phyloP scores from a whole-genome alignment of 768 basidiomycete genomes.

The Suillus decipiens region DNA sequence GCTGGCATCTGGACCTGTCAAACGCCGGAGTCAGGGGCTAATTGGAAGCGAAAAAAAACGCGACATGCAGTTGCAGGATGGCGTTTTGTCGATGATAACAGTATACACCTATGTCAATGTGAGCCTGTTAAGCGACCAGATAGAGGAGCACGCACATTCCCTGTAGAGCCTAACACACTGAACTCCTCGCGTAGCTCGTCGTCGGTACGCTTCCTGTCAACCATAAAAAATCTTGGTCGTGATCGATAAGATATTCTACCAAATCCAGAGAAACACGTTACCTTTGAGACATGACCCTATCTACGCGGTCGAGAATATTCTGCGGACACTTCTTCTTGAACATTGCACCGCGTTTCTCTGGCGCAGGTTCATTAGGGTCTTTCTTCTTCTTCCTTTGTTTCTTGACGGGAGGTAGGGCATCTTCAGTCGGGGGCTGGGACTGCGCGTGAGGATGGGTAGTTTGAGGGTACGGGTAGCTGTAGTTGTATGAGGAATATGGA shows the following conservation, averaged over 20 bases:
- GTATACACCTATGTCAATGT: conserved; percentile 58
- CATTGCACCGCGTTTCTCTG: conserved; percentile 51
- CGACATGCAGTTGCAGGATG: conserved; percentile 64
- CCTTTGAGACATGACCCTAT: conserved; percentile 56
- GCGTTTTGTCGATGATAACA: conserved; percentile 58
- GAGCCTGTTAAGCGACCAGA: conserved; percentile 2
- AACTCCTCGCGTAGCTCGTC: conserved; percentile 61
- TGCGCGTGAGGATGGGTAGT: neutral
- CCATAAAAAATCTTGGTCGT: conserved; percentile 66
- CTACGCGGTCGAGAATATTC: conserved; percentile 53
- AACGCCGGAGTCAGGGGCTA: conserved; percentile 3
- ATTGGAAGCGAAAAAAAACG: neutral
- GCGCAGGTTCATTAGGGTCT: conserved; percentile 8
- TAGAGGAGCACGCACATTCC: conserved; percentile 54
- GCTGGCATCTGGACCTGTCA: conserved; percentile 65
- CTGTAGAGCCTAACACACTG: conserved; percentile 76
- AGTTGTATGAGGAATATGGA: conserved; percentile 6
- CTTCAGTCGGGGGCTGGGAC: neutral
- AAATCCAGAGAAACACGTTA: conserved; percentile 14
- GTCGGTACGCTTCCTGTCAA: conserved; percentile 57
- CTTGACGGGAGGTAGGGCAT: conserved; percentile 12
- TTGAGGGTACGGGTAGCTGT: neutral
- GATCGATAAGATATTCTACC: neutral
- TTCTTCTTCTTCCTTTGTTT: conserved; percentile 17
- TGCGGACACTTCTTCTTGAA: conserved; percentile 53